Evolutionary conservation across 306 rosid genomes (phyloP), one percentile per base, ranked within the genome.

Genomic region (Cucumis cinereus): DNA sequence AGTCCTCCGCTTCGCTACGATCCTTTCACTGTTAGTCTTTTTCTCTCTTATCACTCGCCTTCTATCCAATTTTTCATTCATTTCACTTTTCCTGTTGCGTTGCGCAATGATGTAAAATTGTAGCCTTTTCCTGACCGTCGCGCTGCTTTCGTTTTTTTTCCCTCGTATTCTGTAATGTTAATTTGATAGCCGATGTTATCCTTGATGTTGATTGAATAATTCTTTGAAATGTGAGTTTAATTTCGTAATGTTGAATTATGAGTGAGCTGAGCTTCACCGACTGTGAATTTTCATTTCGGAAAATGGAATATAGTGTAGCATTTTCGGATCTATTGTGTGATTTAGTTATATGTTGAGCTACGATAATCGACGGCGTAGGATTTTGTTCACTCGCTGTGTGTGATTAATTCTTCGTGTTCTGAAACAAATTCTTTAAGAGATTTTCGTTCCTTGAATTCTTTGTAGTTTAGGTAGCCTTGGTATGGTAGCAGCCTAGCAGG

Each of bases 1-100:
- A 91, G 45, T 85, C 93, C 82, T 73, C 92, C 28, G 88, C 89
- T 60, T 85, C 83, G 57, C 80, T 88, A 88, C 92, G 90, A 77
- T 88, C 97, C 73, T 83, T 90, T 62, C 81, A 80, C 85, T 87
- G 98, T 91, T 87, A 62, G 33, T 79, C 78, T 81, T 82, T 80
- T 84, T 82, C 85, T 79, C 78, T 63, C 55, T 52, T 45, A 47
- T 78, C 74, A 67, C 76, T 73, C 35, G 52, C 9, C 66, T 63
- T 36, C 9, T 36, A 76, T 23, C 77, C n/a, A 41, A n/a, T 24
- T 1, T 79, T 10, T 59, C 55, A 6, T 50, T 50, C n/a, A 63
- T 52, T 57, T 79, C 15, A 55, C 14, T 26, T 26, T 22, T 45
- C 75, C n/a, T 74, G 76, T 77, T 19, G 47, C 41, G 43, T 6